These are phyloP conservation scores for Coemansia erecta DNA, from an alignment of 192 early-diverging fungal species.

Conservation along the genomic window DNA sequence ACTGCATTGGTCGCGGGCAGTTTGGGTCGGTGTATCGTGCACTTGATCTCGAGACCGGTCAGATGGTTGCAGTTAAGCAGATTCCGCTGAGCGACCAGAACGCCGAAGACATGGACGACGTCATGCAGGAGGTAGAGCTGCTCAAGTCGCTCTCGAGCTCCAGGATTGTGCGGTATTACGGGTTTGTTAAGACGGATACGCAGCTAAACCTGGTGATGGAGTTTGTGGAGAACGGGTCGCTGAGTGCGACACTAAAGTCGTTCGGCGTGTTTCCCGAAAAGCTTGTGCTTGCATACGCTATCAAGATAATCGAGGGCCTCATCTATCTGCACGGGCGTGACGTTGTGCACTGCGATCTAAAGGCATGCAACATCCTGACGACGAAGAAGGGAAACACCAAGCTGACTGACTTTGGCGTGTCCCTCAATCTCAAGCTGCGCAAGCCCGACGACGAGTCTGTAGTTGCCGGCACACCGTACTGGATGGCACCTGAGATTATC, in stretches of 20 bases:
- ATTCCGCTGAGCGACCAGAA: constrained; percentile 72
- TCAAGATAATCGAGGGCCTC: constrained; percentile 87
- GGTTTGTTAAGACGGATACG: constrained; percentile 68
- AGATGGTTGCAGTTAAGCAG: constrained; percentile 86
- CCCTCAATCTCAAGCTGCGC: constrained; percentile 76
- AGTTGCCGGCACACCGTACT: constrained; percentile 82
- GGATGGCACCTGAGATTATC: constrained; percentile 93
- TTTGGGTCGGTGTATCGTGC: constrained; percentile 88
- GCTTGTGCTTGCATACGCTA: constrained; percentile 79
- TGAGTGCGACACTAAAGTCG: constrained; percentile 76
- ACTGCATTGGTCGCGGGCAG: constrained; percentile 85
- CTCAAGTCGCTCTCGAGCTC: constrained; percentile 81
- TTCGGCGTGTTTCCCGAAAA: constrained; percentile 92
- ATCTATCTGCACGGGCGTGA: constrained; percentile 85
- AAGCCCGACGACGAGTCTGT: constrained; percentile 66
- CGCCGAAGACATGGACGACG: constrained; percentile 63
- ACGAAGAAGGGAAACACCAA: constrained; percentile 97
- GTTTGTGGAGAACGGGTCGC: constrained; percentile 91
- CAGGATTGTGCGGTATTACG: constrained; percentile 82
- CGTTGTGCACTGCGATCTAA: constrained; percentile 93
- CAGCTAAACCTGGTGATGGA: constrained; percentile 86
- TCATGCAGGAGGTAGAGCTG: constrained; percentile 86
- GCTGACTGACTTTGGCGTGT: constrained; percentile 95
- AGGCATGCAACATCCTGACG: constrained; percentile 93
- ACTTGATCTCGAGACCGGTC: constrained; percentile 73